Evolutionary conservation across 805 yeast species (phyloP).

Genomic region (Ogataea philodendri): DNA sequence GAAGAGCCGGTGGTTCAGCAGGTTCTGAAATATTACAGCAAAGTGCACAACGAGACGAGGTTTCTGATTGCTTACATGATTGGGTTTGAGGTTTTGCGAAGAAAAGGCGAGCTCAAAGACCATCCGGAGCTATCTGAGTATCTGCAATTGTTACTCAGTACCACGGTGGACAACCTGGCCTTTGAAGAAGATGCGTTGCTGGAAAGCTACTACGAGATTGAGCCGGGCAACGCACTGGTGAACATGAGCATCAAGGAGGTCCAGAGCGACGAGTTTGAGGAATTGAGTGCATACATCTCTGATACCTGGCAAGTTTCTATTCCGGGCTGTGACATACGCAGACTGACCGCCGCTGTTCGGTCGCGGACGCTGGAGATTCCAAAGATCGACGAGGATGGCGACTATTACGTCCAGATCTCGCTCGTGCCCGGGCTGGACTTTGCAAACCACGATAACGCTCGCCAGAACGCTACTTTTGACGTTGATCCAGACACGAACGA

Average conservation of each 20-base stretch:
- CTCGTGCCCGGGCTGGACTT: constrained; percentile 68
- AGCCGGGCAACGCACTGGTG: constrained; percentile 14
- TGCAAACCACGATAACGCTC: constrained; percentile 54
- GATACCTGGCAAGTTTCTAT: constrained; percentile 19
- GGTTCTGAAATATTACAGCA: constrained; percentile 20
- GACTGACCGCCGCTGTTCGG: constrained; percentile 42
- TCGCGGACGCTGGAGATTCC: constrained; percentile 71
- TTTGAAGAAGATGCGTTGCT: constrained; percentile 30
- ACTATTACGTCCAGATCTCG: constrained; percentile 49
- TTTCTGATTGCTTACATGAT: constrained; percentile 28
- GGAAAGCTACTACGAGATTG: constrained; percentile 17
- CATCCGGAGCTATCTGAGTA: constrained; percentile 25
- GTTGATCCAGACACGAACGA: constrained; percentile 17
- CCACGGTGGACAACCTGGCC: constrained; percentile 32
- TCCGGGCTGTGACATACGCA: constrained; percentile 17
- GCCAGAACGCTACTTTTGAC: constrained; percentile 58
- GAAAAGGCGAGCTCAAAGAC: constrained; percentile 2
- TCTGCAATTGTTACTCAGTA: constrained; percentile 34
- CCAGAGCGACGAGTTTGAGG: constrained; percentile 16
- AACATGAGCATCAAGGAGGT: constrained; percentile 15
- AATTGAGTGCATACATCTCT: constrained; percentile 18
- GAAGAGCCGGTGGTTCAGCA: constrained; percentile 16
- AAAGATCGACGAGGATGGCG: constrained; percentile 33
- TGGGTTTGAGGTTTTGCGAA: constrained; percentile 18
- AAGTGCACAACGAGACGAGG: constrained; percentile 25